Evolutionary conservation across 768 basidiomycete genomes (phyloP).

Genomic region (Naganishia onofrii): DNA sequence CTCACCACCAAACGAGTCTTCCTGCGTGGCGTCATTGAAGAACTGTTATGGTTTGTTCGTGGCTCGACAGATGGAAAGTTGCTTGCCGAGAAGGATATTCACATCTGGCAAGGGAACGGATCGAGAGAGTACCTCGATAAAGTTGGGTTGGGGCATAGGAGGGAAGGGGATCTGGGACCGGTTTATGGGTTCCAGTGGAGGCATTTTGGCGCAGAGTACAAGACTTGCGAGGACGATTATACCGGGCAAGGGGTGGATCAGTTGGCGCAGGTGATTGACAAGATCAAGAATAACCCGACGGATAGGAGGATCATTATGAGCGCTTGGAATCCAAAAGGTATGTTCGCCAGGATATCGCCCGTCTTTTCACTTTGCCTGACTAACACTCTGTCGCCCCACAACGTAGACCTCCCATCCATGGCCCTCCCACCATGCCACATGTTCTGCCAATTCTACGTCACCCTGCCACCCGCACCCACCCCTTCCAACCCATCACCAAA

Average conservation of each 20-base stretch:
- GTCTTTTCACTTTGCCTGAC: background rate
- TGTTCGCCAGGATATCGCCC: conserved; percentile 33
- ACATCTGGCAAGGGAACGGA: conserved; percentile 98
- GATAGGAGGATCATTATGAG: conserved; percentile 90
- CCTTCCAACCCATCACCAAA: conserved; percentile 55
- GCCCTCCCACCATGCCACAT: conserved; percentile 97
- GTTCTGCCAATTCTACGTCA: conserved; percentile 98
- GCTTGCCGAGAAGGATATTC: conserved; percentile 76
- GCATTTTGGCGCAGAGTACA: conserved; percentile 83
- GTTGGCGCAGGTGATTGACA: conserved; percentile 77
- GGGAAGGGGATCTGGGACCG: conserved; percentile 90
- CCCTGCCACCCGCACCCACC: conserved; percentile 62
- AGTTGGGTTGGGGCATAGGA: conserved; percentile 74
- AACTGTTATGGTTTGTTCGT: conserved; percentile 88
- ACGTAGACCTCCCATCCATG: conserved; percentile 82
- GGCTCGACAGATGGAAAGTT: conserved; percentile 77
- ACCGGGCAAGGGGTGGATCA: conserved; percentile 86
- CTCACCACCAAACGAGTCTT: conserved; percentile 95
- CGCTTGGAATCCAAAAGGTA: conserved; percentile 98
- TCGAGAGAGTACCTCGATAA: conserved; percentile 79
- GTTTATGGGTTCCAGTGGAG: conserved; percentile 98
- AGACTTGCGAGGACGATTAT: conserved; percentile 57
- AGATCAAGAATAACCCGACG: conserved; percentile 88
- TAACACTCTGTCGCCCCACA: background rate
- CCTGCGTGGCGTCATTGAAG: conserved; percentile 82